Evolutionary conservation across 139 green algal genomes (phyloP), one percentile per base, ranked within the genome.

Genomic region (Haematococcus sp.): DNA sequence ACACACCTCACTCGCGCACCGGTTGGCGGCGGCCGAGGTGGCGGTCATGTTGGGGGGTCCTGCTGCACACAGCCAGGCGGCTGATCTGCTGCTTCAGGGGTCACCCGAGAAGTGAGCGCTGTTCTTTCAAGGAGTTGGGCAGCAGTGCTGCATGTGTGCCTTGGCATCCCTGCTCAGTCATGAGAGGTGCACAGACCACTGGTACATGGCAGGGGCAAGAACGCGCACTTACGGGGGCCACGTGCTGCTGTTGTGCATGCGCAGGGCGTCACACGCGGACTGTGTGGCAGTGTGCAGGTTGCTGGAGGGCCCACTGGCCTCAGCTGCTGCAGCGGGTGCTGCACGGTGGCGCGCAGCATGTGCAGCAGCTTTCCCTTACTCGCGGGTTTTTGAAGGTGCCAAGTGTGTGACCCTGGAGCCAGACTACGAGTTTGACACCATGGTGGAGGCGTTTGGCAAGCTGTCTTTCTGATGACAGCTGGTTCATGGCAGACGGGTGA

Each of bases 371-470:
- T 94, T 93, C 71, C 76, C 68, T 5, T 84, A 78, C 67, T 91
- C 83, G 15, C 64, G 70, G 0, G 87, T 87, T 68, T 96, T 96
- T 84, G 80, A 68, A 15, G 90, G 91, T 15, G 32, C 66, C 2
- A 46, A 33, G 4, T 1, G 30, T 1, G 68, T 83, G 27, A 40
- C 33, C 32, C 31, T 79, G 31, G 34, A 79, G 1, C 4, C 28
- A 0, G 52, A 11, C 2, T 73, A 68, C 16, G 59, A 79, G 9
- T 76, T 83, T 22, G 67, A 76, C 32, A 76, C 69, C 27, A 73
- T 83, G 66, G 30, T 54, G n/a, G 72, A 83, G 30, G 77, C 72
- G 27, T 83, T 83, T 35, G 77, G 77, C 0, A 76, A 78, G 63
- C 65, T 83, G 44, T 74, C 77, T 0, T 83, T 83, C 60, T 81